Evolutionary conservation across 306 rosid genomes (phyloP).

Genomic region (Cicer pinnatifidum): DNA sequence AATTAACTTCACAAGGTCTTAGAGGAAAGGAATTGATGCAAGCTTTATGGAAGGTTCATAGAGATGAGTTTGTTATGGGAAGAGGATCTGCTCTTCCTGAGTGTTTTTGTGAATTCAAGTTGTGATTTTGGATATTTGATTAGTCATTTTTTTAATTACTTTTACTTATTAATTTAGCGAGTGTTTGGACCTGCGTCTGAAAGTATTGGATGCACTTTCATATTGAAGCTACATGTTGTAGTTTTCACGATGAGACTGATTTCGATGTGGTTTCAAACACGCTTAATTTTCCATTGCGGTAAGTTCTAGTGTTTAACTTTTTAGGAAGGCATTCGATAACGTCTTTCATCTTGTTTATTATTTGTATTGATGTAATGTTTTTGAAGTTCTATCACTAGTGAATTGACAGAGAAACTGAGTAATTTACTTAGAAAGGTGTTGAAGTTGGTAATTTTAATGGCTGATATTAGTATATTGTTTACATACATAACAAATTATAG

Average conservation of each 20-base stretch:
- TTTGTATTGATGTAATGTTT: not conserved
- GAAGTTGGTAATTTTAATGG: not conserved
- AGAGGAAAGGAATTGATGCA: conserved; percentile 60
- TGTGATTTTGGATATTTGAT: conserved; percentile 54
- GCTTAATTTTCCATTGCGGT: not conserved
- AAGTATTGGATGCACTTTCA: no score
- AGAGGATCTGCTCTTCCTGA: conserved; percentile 82
- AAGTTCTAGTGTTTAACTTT: not conserved
- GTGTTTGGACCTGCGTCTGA: no score
- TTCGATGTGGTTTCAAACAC: no score
- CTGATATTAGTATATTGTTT: not conserved
- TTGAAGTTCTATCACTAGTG: not conserved
- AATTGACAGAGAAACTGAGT: not conserved
- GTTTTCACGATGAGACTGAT: no score
- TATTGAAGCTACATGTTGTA: no score
- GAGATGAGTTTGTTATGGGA: conserved; percentile 74
- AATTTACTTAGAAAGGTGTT: not conserved
- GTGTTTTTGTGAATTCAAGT: conserved; percentile 82
- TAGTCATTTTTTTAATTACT: not conserved
- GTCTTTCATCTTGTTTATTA: conserved; percentile 25
- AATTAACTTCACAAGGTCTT: conserved; percentile 64
- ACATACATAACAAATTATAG: not conserved
- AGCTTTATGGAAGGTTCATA: conserved; percentile 74
- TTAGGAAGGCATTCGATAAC: not conserved
- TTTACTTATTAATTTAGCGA: conserved; percentile 2